These are phyloP conservation scores for Bombardia bombarda DNA, from an alignment of 495 filamentous ascomycete genomes.

Conservation along the genomic window DNA sequence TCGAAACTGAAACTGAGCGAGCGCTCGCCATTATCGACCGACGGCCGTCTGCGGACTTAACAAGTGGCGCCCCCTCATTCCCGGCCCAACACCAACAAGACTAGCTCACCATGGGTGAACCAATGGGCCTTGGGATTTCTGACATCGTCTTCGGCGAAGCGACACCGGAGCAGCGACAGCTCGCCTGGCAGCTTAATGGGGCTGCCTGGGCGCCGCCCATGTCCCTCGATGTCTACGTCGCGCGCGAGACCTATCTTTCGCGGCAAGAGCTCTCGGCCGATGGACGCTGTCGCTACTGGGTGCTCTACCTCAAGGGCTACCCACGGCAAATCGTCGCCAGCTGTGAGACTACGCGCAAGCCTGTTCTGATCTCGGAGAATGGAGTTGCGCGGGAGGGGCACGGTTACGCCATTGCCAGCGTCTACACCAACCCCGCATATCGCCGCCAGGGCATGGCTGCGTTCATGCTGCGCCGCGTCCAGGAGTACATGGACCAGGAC, in stretches of 20 bases:
- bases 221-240: conserved; percentile 50
- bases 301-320: conserved; percentile 48
- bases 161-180: conserved; percentile 14
- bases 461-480: conserved; percentile 38
- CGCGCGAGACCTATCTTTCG: conserved; percentile 54
- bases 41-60: background rate
- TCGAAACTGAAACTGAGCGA: too few relatives aligned
- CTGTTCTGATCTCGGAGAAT: conserved; percentile 42
- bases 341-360: conserved; percentile 74
- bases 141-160: conserved; percentile 17
- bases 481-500: conserved; percentile 36
- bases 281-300: conserved; percentile 58
- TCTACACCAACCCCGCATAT: conserved; percentile 65
- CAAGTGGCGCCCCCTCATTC: background rate
- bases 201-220: conserved; percentile 11
- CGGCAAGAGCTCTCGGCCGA: conserved; percentile 49
- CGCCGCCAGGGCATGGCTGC: conserved; percentile 72
- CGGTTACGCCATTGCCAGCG: conserved; percentile 73
- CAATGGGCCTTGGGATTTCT: conserved; percentile 9
- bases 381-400: conserved; percentile 43
- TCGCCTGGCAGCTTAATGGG: conserved; percentile 14
- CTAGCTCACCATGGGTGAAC: conserved; percentile 11
- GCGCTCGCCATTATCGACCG: too few relatives aligned
- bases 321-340: conserved; percentile 55
- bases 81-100: background rate